Evolutionary conservation across 257 asterid species (phyloP).

Genomic region (Capsicum rhomboideum): DNA sequence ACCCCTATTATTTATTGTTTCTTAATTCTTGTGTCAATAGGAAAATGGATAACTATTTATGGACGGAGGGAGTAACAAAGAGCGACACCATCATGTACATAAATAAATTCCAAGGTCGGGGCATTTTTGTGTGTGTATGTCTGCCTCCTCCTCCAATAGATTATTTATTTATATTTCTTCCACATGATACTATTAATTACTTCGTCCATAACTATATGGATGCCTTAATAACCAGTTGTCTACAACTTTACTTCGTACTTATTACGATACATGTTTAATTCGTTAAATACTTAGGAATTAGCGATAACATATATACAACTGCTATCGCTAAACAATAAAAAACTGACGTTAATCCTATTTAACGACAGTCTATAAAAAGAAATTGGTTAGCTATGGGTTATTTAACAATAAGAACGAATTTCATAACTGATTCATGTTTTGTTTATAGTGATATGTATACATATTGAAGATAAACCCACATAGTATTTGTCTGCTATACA

Average conservation of each 20-base stretch:
- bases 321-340: not conserved
- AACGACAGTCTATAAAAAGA: not conserved
- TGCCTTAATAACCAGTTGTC: not conserved
- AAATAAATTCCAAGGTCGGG: not conserved
- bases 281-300: not conserved
- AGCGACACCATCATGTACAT: slow-evolving; percentile 3
- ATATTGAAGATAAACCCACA: no score
- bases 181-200: not conserved
- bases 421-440: no score
- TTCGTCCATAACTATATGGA: not conserved
- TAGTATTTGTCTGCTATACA: not conserved
- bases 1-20: no score
- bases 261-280: not conserved
- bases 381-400: not conserved
- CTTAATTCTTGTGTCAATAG: no score
- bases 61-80: no score
- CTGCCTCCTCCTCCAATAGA: slow-evolving; percentile 6
- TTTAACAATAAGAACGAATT: not conserved
- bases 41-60: no score
- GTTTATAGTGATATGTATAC: no score
- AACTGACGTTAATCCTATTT: not conserved
- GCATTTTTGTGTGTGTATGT: slow-evolving; percentile 3
- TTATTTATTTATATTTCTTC: not conserved
- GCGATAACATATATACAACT: not conserved
- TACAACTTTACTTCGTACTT: not conserved